phyloP scores from a whole-genome alignment of 345 rosid species.

The Syzygium aromaticum region DNA sequence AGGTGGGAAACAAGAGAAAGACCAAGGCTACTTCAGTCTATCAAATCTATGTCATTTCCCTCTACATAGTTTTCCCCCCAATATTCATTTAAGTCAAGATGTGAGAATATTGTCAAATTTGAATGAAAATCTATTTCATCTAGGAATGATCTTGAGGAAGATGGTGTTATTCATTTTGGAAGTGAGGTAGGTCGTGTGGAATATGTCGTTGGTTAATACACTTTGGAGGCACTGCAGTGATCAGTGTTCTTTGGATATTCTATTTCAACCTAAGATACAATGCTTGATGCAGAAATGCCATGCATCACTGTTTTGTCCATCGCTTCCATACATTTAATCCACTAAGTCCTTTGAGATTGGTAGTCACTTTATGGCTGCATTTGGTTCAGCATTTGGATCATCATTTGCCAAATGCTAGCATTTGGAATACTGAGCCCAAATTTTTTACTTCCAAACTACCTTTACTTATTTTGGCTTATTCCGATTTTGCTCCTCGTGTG shows the following conservation, averaged over 20 bases:
- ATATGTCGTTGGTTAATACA: not conserved
- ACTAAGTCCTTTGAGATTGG: not conserved
- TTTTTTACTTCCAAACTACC: no score
- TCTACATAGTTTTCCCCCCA: not conserved
- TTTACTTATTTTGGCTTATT: no score
- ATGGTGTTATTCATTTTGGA: not conserved
- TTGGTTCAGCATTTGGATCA: no score
- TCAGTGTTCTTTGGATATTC: not conserved
- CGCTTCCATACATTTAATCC: not conserved
- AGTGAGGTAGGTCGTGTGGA: not conserved
- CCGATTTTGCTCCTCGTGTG: no score
- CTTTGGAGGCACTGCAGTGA: not conserved
- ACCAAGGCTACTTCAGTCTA: not conserved
- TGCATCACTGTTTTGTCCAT: not conserved
- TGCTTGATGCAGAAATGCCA: not conserved
- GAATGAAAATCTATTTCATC: not conserved
- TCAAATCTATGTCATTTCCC: not conserved
- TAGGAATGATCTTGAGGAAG: not conserved
- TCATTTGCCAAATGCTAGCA: no score
- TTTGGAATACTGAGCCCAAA: no score
- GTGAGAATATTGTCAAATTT: not conserved
- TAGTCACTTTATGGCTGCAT: not conserved
- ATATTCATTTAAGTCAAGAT: not conserved
- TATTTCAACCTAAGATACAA: not conserved
- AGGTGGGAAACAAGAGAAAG: not conserved